Conservation (phyloP, 441 rosid genomes). For the Eugenia klotzschiana region DNA sequence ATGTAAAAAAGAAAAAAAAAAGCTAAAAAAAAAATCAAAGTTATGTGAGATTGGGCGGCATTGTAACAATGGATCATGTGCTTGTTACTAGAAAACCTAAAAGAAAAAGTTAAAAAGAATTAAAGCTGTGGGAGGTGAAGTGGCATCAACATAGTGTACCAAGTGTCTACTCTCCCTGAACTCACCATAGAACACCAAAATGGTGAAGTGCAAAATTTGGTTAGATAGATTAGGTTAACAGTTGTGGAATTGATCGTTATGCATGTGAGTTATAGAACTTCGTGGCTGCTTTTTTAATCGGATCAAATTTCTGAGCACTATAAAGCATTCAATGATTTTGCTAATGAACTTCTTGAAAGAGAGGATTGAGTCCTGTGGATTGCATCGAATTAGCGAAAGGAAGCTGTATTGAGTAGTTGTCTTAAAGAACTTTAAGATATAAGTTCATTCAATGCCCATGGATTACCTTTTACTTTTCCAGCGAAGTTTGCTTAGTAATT, state of each 20-base stretch:
- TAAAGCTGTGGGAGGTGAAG: background rate
- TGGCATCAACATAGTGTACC: background rate
- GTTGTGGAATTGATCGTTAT: background rate
- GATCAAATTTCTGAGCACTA: background rate
- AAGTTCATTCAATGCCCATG: background rate
- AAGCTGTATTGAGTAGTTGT: background rate
- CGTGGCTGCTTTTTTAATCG: background rate
- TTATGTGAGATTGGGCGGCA: background rate
- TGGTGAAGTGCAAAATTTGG: background rate
- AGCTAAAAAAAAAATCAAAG: background rate
- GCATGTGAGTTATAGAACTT: background rate
- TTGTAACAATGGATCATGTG: background rate
- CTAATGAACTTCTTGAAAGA: background rate
- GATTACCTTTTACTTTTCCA: background rate
- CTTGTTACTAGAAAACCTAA: background rate
- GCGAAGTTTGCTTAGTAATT: background rate
- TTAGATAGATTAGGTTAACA: background rate
- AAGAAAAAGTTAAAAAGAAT: background rate
- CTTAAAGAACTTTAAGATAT: background rate
- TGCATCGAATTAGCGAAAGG: background rate
- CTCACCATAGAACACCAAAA: background rate
- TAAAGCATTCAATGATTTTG: background rate
- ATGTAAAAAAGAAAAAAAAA: accelerated
- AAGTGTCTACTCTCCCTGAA: background rate
- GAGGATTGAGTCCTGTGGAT: background rate